phyloP scores from a whole-genome alignment of 208 protist genomes.

The Leishmania major region DNA sequence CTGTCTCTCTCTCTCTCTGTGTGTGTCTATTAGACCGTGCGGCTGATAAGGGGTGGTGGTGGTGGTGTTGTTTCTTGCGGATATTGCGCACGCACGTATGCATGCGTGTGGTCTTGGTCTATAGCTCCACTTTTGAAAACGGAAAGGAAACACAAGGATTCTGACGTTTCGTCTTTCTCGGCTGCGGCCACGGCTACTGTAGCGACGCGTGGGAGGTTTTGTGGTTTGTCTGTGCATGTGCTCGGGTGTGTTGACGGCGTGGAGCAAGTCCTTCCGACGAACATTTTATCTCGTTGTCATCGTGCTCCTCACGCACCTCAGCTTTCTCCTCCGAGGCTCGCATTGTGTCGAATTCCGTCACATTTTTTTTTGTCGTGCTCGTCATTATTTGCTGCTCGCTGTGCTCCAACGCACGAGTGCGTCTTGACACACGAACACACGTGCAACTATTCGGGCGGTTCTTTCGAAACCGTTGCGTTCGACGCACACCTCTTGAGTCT shows the following conservation, averaged over 20 bases:
- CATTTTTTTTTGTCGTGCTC: background rate
- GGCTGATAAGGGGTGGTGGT: background rate
- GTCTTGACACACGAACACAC: background rate
- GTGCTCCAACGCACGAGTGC: background rate
- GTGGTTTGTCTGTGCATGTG: background rate
- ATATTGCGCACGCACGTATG: too few relatives aligned
- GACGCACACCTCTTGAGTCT: background rate
- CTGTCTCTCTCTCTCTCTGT: too few relatives aligned
- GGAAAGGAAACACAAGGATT: too few relatives aligned
- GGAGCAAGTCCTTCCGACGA: background rate
- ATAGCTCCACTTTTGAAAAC: too few relatives aligned
- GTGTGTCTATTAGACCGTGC: background rate
- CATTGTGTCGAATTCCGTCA: background rate
- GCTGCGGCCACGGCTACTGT: too few relatives aligned
- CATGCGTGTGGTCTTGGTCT: too few relatives aligned
- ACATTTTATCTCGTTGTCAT: background rate
- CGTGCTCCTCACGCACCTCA: background rate
- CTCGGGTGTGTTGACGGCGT: background rate
- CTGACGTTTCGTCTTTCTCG: too few relatives aligned
- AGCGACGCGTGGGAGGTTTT: too few relatives aligned
- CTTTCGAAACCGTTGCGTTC: background rate
- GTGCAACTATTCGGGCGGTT: background rate
- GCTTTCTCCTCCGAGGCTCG: background rate
- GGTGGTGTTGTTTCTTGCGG: background rate
- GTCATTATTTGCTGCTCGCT: background rate